These are phyloP conservation scores for Hammondia hammondi DNA, from an alignment of 169 alveolate genomes.

Conservation along the genomic window DNA sequence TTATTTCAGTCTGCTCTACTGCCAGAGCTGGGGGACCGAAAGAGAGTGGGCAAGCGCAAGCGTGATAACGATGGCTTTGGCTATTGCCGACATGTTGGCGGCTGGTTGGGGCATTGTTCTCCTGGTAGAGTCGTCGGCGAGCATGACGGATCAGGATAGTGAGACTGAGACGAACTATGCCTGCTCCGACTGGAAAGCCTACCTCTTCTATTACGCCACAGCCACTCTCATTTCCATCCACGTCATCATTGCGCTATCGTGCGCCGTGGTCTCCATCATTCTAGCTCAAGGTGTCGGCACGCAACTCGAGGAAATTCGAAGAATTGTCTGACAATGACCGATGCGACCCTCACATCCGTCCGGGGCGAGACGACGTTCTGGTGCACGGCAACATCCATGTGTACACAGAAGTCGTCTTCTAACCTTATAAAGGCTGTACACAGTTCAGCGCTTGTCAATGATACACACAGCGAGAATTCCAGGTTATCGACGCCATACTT, in stretches of 20 bases:
- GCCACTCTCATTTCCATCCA: slow-evolving; percentile 59
- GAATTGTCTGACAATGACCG: slow-evolving; percentile 20
- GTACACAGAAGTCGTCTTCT: too few relatives aligned
- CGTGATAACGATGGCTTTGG: slow-evolving; percentile 67
- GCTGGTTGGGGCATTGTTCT: slow-evolving; percentile 64
- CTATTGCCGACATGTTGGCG: slow-evolving; percentile 54
- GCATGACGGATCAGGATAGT: slow-evolving; percentile 1
- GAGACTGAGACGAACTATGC: background rate
- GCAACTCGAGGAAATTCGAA: slow-evolving; percentile 57
- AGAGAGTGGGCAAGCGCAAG: slow-evolving; percentile 64
- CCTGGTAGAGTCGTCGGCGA: slow-evolving; percentile 34
- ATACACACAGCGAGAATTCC: too few relatives aligned
- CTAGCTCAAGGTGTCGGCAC: slow-evolving; percentile 47
- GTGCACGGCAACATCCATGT: too few relatives aligned
- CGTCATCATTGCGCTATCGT: slow-evolving; percentile 54
- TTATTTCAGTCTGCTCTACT: slow-evolving; percentile 49
- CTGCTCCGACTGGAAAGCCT: slow-evolving; percentile 51
- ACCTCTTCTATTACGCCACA: slow-evolving; percentile 50
- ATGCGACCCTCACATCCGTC: background rate
- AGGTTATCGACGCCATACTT: too few relatives aligned
- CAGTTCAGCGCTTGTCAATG: too few relatives aligned
- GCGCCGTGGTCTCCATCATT: slow-evolving; percentile 57
- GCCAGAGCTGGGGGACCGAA: slow-evolving; percentile 70
- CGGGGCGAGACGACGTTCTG: too few relatives aligned
- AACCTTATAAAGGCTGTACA: too few relatives aligned